A percentile compares a stretch with the other conserved stretches of the same genome.
Conservation (phyloP, 768 basidiomycete genomes). For the Lentinula lateritia region DNA sequence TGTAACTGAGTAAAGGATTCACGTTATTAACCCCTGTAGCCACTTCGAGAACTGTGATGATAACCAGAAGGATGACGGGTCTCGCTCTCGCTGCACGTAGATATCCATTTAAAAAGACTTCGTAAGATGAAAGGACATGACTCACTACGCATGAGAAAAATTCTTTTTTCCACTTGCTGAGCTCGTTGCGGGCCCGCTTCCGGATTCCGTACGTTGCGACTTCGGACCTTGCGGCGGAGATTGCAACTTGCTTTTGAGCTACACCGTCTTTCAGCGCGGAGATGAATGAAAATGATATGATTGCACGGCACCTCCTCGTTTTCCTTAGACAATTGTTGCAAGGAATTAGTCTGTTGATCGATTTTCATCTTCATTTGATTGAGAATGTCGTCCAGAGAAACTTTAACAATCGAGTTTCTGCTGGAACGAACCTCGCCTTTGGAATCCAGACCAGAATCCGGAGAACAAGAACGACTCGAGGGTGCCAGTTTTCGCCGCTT, state of each 20-base stretch:
- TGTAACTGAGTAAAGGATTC: background rate
- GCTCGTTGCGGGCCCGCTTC: background rate
- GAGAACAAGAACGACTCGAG: background rate
- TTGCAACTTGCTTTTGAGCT: slow-evolving; percentile 1
- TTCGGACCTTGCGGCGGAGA: background rate
- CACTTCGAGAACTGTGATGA: background rate
- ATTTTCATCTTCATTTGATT: slow-evolving; percentile 43
- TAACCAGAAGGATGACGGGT: background rate
- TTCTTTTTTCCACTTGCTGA: background rate
- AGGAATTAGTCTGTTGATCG: slow-evolving; percentile 39
- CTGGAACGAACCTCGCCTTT: background rate
- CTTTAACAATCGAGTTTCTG: background rate
- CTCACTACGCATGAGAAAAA: background rate
- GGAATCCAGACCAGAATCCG: background rate
- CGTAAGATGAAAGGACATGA: background rate
- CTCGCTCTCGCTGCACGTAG: background rate
- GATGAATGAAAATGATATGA: background rate
- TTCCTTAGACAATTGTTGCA: slow-evolving; percentile 38
- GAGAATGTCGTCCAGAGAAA: slow-evolving; percentile 27
- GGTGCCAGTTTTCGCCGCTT: slow-evolving; percentile 1
- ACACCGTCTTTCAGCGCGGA: background rate
- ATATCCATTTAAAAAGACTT: background rate
- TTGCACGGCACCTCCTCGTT: slow-evolving; percentile 35
- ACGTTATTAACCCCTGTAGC: background rate
- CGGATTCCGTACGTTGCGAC: background rate